Percentiles rank a stretch among this genome's conserved stretches.
Evolutionary conservation across 805 yeast species (phyloP).

Genomic region (Blastobotrys americana): DNA sequence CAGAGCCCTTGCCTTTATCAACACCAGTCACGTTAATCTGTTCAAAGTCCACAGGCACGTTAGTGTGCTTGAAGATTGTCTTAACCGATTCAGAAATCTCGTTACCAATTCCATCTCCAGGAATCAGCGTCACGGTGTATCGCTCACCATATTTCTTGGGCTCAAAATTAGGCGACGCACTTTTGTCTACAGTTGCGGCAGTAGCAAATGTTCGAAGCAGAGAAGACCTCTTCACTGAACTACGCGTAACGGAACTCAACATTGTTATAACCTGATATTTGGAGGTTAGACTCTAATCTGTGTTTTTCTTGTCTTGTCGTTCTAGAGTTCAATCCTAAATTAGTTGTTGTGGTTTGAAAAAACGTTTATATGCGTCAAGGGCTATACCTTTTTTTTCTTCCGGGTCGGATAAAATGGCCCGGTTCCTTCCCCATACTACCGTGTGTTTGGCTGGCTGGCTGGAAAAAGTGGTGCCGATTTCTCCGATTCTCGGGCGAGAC

Average conservation of each 20-base stretch:
- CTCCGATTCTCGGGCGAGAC: background rate
- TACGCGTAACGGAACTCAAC: background rate
- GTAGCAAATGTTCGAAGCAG: conserved; percentile 6
- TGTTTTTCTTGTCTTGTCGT: too few relatives aligned
- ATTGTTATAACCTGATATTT: too few relatives aligned
- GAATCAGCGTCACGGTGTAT: conserved; percentile 88
- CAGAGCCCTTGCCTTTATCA: conserved; percentile 25
- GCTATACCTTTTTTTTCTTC: background rate
- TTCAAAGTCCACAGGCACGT: conserved; percentile 93
- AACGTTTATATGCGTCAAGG: background rate
- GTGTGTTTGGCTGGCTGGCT: background rate
- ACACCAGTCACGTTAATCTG: conserved; percentile 55
- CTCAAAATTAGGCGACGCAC: conserved; percentile 45
- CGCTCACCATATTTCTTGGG: conserved; percentile 94
- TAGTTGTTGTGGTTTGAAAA: background rate
- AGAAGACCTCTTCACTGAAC: background rate
- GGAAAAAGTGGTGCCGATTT: too few relatives aligned
- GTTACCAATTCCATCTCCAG: conserved; percentile 92
- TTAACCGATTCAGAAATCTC: conserved; percentile 92
- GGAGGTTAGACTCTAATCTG: too few relatives aligned
- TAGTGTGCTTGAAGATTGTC: conserved; percentile 77
- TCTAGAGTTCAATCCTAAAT: too few relatives aligned
- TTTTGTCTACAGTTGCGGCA: conserved; percentile 51
- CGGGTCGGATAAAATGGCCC: background rate
- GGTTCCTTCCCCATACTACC: background rate